phyloP scores from a whole-genome alignment of 2,329 filamentous ascomycete genomes.

The Scleromitrula shiraiana region DNA sequence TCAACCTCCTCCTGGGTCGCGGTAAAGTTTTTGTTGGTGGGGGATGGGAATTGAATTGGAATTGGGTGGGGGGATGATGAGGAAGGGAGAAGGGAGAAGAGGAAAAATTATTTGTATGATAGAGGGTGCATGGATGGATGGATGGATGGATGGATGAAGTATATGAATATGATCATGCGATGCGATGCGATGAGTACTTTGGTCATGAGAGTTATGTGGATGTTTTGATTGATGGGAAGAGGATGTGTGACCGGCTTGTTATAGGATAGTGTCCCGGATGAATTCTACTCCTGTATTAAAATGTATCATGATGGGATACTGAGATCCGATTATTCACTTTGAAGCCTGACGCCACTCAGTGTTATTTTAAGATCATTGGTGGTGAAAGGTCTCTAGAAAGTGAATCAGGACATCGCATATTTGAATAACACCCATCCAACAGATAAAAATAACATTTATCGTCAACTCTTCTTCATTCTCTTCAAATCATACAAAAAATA shows the following conservation, averaged over 20 bases:
- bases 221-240: too few relatives aligned
- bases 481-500: conserved; percentile 5
- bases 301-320: too few relatives aligned
- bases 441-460: neutral
- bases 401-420: too few relatives aligned
- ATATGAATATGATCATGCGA: neutral
- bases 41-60: neutral
- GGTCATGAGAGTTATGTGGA: too few relatives aligned
- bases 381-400: too few relatives aligned
- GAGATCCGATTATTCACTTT: too few relatives aligned
- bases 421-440: too few relatives aligned
- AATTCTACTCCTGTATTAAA: neutral
- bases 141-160: neutral
- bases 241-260: neutral
- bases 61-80: neutral
- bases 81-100: neutral
- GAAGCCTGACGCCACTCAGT: too few relatives aligned
- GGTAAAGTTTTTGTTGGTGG: conserved; percentile 12
- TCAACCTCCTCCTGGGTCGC: conserved; percentile 24
- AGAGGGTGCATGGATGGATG: neutral
- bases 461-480: neutral
- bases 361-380: too few relatives aligned
- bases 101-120: neutral
- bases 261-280: neutral
- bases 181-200: too few relatives aligned